Conservation (phyloP, 1,284 basidiomycete genomes). For the Pseudozyma thailandica region DNA sequence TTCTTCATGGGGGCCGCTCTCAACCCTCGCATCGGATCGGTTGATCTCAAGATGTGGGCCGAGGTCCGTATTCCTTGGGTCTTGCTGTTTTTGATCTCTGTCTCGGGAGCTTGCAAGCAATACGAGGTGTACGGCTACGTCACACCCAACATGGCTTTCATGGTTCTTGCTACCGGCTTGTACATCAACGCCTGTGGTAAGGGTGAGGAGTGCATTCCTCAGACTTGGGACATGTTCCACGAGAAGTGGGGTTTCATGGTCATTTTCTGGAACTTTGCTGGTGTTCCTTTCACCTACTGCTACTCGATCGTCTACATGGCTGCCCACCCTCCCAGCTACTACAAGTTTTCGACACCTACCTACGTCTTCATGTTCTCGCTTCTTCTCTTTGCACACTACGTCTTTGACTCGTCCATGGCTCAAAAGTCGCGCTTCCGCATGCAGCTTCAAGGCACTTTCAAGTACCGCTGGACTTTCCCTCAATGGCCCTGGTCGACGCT, state of each 20-base stretch:
- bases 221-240: constrained; percentile 80
- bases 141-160: constrained; percentile 95
- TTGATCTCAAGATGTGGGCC: constrained; percentile 99
- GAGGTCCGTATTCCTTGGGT: constrained; percentile 99
- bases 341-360: constrained; percentile 82
- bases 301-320: constrained; percentile 97
- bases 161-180: constrained; percentile 93
- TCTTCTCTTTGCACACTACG: constrained; percentile 55
- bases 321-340: constrained; percentile 86
- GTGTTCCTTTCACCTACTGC: constrained; percentile 75
- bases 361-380: constrained; percentile 72
- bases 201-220: constrained; percentile 88
- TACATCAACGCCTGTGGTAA: constrained; percentile 90
- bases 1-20: constrained; percentile 87
- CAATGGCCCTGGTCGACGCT: constrained; percentile 88
- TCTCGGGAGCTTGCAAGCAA: constrained; percentile 94
- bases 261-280: constrained; percentile 83
- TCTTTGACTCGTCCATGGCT: constrained; percentile 91
- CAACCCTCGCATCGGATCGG: constrained; percentile 90
- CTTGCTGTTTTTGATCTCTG: constrained; percentile 89
- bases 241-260: constrained; percentile 69
- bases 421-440: constrained; percentile 99
- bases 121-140: constrained; percentile 86
- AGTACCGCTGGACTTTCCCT: constrained; percentile 83
- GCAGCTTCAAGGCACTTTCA: constrained; percentile 86